Evolutionary conservation across 2,329 filamentous ascomycete species (phyloP).

Genomic region (Aspergillus intermedius): DNA sequence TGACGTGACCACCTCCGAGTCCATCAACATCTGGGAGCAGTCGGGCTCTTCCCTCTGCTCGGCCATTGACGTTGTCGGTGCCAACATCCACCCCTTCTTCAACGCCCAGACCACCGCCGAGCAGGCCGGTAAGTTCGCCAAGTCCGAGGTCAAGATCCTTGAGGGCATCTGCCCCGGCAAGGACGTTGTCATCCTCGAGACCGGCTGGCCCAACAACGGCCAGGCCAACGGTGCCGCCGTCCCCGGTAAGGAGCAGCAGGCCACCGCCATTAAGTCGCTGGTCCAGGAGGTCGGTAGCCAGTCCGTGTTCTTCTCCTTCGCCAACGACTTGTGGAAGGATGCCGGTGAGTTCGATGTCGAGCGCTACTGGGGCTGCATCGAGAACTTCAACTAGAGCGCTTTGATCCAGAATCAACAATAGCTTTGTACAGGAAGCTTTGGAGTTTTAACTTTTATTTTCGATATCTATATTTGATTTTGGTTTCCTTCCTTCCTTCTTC

Average conservation of each 20-base stretch:
- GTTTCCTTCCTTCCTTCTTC: too few species aligned
- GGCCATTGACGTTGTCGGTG: slow-evolving; percentile 69
- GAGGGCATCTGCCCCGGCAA: slow-evolving; percentile 63
- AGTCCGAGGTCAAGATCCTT: slow-evolving; percentile 65
- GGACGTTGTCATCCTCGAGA: slow-evolving; percentile 76
- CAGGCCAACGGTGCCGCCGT: slow-evolving; percentile 64
- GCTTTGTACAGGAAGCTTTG: too few species aligned
- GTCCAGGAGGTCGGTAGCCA: slow-evolving; percentile 57
- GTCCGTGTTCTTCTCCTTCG: slow-evolving; percentile 74
- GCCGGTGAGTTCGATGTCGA: slow-evolving; percentile 65
- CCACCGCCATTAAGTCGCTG: slow-evolving; percentile 65
- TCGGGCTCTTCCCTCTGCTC: slow-evolving; percentile 58
- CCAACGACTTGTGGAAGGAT: slow-evolving; percentile 76
- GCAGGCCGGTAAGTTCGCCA: slow-evolving; percentile 69
- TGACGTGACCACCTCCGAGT: slow-evolving; percentile 77
- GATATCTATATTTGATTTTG: too few species aligned
- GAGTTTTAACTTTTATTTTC: too few species aligned
- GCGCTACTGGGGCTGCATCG: slow-evolving; percentile 67
- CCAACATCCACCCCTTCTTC: slow-evolving; percentile 95
- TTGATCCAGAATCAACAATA: too few species aligned
- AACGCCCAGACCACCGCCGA: slow-evolving; percentile 60
- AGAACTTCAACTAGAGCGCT: slow-evolving; percentile 35
- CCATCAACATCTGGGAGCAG: slow-evolving; percentile 67
- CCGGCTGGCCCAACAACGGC: slow-evolving; percentile 76
- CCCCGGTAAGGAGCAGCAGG: slow-evolving; percentile 62